Evolutionary conservation across 768 basidiomycete genomes (phyloP), one percentile per base, ranked within the genome.

Genomic region (Podaxis sp.): DNA sequence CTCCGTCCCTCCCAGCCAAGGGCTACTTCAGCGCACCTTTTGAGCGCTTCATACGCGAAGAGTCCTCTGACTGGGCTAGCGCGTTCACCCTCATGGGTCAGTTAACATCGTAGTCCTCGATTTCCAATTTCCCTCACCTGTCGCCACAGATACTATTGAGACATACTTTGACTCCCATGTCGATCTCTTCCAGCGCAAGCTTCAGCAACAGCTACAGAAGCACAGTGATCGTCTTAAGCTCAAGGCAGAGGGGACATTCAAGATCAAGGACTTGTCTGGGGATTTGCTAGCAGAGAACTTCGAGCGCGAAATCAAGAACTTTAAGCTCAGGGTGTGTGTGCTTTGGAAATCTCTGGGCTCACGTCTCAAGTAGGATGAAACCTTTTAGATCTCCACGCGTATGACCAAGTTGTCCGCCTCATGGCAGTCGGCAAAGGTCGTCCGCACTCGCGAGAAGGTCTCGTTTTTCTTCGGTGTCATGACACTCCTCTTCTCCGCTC

Each of bases 401-500:
- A 87, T 97, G 78, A 85, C 89, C 24, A 81, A 81, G 1, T 77
- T 99, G n/a, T 76, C 87, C 36, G 79, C 84, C 11, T 88, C 93
- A 36, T 99, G 97, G 97, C 91, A 96, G 69, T 95, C 95, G 13
- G 90, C 95, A 2, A 92, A 93, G 73, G 90, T 91, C 17, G 86
- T 93, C 48, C 83, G 90, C 20, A 90, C 91, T 33, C 84, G 89
- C 55, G 90, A 93, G 67, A 92, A 94, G 73, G 78, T 93, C 38
- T 91, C 93, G 0, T 99, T 99, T 80, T 92, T 98, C 77, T 85
- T 93, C 69, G 92, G 95, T 30, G 97, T 99, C 49, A 92, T 96
- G 88, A 89, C 88, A 17, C 75, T 99, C 24, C 80, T 96, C 28
- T 80, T 88, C 69, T 90, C 95, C 15, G 88, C 95, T 4, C 83